Evolutionary conservation across 306 rosid genomes (phyloP), one percentile per base, ranked within the genome.

Genomic region (Medicago lupulina): DNA sequence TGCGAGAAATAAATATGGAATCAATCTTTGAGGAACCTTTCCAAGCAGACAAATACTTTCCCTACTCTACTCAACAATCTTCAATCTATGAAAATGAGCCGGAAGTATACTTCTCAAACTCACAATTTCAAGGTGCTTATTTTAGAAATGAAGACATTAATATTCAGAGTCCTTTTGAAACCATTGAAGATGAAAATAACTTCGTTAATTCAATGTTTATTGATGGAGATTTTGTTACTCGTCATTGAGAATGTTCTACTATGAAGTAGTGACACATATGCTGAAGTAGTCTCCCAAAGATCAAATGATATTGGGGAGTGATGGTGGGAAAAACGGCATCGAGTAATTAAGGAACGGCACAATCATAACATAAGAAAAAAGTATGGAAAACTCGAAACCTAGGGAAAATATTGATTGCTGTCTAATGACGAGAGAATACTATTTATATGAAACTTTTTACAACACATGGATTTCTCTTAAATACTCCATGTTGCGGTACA

Each of bases 181-280:
- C 12, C 65, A 7, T 75, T 1, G 83, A 76, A 28, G 58, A 60
- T 2, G 88, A 71, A 9, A 38, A 57, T 9, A 68, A 61, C 13
- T 70, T 83, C 13, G 3, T 77, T 25, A 50, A 69, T 25, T 64
- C 83, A 3, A 0, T 83, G 12, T 0, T 65, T 2, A 69, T 3
- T 63, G 59, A 70, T 31, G 64, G 17, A 0, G 61, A 70, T 16
- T 36, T 50, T 13, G 1, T 1, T 54, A 2, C 0, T 11, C 8
- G 0, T 16, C 88, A 31, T 41, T 65, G 54, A 67, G 3, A 34
- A 69, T 15, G 85, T 62, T 70, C 21, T 77, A 68, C 76, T 31
- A 39, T 65, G 68, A 46, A 78, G 71, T 79, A 86, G 85, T 72
- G 88, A 71, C 79, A 71, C 77, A 8, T 85, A 75, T 59, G 69